phyloP scores from a whole-genome alignment of 2,329 filamentous ascomycete genomes.

The Aaosphaeria pasadenensis region DNA sequence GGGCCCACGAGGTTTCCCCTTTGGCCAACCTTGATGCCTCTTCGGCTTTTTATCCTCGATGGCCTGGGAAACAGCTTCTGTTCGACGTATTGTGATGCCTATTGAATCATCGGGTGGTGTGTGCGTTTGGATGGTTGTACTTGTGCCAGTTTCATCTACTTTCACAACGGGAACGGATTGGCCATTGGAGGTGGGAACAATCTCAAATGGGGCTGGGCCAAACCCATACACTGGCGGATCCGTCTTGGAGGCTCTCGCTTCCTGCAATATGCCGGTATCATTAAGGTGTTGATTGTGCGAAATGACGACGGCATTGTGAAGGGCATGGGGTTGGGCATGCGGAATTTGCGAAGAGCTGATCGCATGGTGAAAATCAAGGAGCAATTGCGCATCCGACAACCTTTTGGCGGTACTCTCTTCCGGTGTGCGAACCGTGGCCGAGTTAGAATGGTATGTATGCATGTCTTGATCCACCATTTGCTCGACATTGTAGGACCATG shows the following conservation, averaged over 20 bases:
- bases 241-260: too few relatives aligned
- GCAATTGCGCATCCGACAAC: constrained; percentile 45
- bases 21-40: constrained; percentile 43
- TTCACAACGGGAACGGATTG: too few relatives aligned
- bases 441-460: constrained; percentile 26
- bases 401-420: constrained; percentile 30
- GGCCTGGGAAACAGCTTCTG: constrained; percentile 1
- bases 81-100: constrained; percentile 8
- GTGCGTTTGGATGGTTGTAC: constrained; percentile 31
- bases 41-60: constrained; percentile 31
- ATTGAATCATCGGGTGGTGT: constrained; percentile 39
- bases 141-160: too few relatives aligned
- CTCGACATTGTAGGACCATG: constrained; percentile 39
- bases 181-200: too few relatives aligned
- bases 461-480: constrained; percentile 33
- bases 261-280: too few relatives aligned
- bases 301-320: neutral
- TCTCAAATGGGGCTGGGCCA: too few relatives aligned
- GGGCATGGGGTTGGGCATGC: neutral
- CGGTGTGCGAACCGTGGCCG: constrained; percentile 11
- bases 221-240: too few relatives aligned
- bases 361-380: constrained; percentile 40
- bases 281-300: too few relatives aligned
- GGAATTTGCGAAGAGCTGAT: constrained; percentile 18
- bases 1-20: constrained; percentile 44